Percentiles rank a stretch among this genome's conserved stretches.
Evolutionary conservation across 2,329 filamentous ascomycete species (phyloP).

Genomic region (Pseudogymnoascus sp.): DNA sequence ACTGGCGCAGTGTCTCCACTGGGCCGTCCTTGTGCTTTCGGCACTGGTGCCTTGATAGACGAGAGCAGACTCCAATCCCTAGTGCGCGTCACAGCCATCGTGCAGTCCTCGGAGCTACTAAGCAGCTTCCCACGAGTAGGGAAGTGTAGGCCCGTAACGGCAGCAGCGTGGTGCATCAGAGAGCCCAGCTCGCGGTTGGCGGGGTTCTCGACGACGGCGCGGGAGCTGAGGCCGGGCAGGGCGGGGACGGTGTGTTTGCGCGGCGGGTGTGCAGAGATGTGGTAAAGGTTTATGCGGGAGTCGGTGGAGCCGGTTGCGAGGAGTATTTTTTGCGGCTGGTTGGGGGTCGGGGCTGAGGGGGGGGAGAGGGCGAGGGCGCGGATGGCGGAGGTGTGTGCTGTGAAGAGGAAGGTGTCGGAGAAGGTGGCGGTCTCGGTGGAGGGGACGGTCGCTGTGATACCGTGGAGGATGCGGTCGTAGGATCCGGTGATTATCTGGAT

Average conservation of each 20-base stretch:
- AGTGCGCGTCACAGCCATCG: slow-evolving; percentile 76
- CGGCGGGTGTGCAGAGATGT: slow-evolving; percentile 63
- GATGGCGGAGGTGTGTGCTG: slow-evolving; percentile 83
- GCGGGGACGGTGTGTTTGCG: slow-evolving; percentile 47
- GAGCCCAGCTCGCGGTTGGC: slow-evolving; percentile 83
- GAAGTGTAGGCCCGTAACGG: slow-evolving; percentile 71
- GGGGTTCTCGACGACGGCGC: slow-evolving; percentile 72
- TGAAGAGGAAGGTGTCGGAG: slow-evolving; percentile 90
- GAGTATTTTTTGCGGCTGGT: slow-evolving; percentile 70
- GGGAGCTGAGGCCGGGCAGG: slow-evolving; percentile 59
- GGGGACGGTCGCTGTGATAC: slow-evolving; percentile 66
- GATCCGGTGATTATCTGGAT: slow-evolving; percentile 88
- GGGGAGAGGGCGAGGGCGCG: slow-evolving; percentile 82
- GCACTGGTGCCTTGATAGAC: slow-evolving; percentile 79
- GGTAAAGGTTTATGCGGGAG: slow-evolving; percentile 92
- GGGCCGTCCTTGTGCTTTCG: slow-evolving; percentile 70
- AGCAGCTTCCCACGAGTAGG: slow-evolving; percentile 81
- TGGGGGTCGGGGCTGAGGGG: slow-evolving; percentile 50
- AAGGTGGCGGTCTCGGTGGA: slow-evolving; percentile 47
- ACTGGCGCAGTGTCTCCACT: slow-evolving; percentile 82
- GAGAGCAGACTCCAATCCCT: slow-evolving; percentile 85
- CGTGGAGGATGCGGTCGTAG: slow-evolving; percentile 89
- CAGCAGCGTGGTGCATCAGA: slow-evolving; percentile 76
- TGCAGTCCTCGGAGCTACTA: slow-evolving; percentile 83
- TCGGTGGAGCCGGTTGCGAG: slow-evolving; percentile 89